phyloP scores from a whole-genome alignment of 2,329 filamentous ascomycete species.

The Talaromyces funiculosus region DNA sequence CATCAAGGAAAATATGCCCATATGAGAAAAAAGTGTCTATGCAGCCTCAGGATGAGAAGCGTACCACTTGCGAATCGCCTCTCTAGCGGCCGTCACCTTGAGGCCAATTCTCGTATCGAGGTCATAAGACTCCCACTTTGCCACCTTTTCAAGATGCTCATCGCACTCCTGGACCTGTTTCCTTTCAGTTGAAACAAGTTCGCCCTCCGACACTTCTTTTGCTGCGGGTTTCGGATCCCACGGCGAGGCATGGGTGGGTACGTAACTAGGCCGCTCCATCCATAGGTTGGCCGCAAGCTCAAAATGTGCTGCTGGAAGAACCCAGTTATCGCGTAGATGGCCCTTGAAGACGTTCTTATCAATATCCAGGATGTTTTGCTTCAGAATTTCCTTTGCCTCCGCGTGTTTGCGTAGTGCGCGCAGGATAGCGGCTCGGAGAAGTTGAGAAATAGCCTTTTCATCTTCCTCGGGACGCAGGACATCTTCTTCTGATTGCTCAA shows the following conservation, averaged over 20 bases:
- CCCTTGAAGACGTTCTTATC: constrained; percentile 50
- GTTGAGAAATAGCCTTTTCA: constrained; percentile 58
- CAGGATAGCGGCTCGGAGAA: constrained; percentile 62
- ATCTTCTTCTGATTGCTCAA: constrained; percentile 65
- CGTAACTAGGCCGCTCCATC: constrained; percentile 53
- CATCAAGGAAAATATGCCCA: neutral
- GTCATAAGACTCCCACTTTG: constrained; percentile 57
- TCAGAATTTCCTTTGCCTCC: constrained; percentile 61
- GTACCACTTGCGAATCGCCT: constrained; percentile 42
- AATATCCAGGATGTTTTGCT: constrained; percentile 57
- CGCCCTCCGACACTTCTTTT: constrained; percentile 24
- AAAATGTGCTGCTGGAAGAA: constrained; percentile 71
- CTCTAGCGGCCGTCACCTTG: constrained; percentile 43
- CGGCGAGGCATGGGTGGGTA: constrained; percentile 26
- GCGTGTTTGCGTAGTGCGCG: constrained; percentile 57
- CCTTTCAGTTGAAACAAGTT: constrained; percentile 22
- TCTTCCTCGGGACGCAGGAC: constrained; percentile 48
- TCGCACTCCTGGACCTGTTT: constrained; percentile 49
- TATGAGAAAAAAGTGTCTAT: neutral
- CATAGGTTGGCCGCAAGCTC: constrained; percentile 80
- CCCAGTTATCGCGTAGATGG: constrained; percentile 50
- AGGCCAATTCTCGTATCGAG: constrained; percentile 53
- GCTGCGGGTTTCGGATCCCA: neutral
- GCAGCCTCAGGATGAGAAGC: constrained; percentile 19
- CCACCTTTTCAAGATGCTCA: constrained; percentile 52